A percentile compares a stretch with the other conserved stretches of the same genome.
These are phyloP conservation scores for Primulina huaijiensis DNA, from an alignment of 257 asterid species.

Conservation along the genomic window DNA sequence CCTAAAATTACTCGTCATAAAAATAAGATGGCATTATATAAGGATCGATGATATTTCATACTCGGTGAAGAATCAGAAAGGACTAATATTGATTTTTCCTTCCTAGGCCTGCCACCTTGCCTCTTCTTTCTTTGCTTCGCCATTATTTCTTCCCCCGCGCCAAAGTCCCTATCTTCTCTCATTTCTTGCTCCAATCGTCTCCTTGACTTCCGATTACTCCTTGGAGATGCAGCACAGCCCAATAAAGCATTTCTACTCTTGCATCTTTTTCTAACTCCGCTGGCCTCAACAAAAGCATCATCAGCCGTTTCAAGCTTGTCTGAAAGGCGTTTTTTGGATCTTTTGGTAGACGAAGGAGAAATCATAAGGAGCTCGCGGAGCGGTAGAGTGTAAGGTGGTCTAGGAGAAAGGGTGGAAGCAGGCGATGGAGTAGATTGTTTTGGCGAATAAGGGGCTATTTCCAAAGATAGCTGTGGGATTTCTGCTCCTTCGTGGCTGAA, in stretches of 20 bases:
- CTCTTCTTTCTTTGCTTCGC: slow-evolving; percentile 67
- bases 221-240: slow-evolving; percentile 50
- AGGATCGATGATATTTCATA: slow-evolving; percentile 28
- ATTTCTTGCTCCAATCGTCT: slow-evolving; percentile 60
- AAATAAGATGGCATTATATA: neutral
- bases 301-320: slow-evolving; percentile 53
- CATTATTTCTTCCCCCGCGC: slow-evolving; percentile 49
- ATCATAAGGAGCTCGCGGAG: slow-evolving; percentile 57
- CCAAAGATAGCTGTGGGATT: slow-evolving; percentile 62
- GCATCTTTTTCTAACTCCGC: slow-evolving; percentile 43
- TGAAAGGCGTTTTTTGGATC: slow-evolving; percentile 45
- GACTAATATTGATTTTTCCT: slow-evolving; percentile 45
- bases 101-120: slow-evolving; percentile 46
- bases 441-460: slow-evolving; percentile 67
- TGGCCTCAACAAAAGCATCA: slow-evolving; percentile 43
- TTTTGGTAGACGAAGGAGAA: slow-evolving; percentile 64
- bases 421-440: slow-evolving; percentile 55
- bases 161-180: slow-evolving; percentile 64
- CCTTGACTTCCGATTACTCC: slow-evolving; percentile 54
- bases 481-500: slow-evolving; percentile 42
- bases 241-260: slow-evolving; percentile 40
- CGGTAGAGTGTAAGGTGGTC: slow-evolving; percentile 54
- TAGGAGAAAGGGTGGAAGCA: slow-evolving; percentile 39
- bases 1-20: neutral
- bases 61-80: slow-evolving; percentile 45